A percentile compares a stretch with the other conserved stretches of the same genome.
These are phyloP conservation scores for Globisporangium irregulare DNA, from an alignment of 352 stramenopile genomes.

Conservation along the genomic window DNA sequence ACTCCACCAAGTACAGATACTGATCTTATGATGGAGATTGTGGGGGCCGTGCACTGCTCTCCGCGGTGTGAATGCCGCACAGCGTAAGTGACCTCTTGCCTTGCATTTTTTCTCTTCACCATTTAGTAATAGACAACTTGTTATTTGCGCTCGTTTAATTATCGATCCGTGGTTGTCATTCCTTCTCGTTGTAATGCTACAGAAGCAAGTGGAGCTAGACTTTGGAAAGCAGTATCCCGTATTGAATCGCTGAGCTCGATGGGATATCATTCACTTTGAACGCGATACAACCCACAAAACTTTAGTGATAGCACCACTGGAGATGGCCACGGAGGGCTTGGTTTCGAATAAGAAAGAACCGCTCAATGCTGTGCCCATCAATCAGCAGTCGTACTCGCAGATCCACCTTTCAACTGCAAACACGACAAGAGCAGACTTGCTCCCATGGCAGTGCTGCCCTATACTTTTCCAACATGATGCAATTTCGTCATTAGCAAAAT, in stretches of 20 bases:
- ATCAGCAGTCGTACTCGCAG: neutral
- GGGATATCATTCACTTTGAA: neutral
- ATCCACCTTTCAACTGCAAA: neutral
- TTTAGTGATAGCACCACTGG: too few species aligned
- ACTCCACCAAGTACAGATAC: constrained; percentile 99
- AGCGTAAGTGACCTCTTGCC: neutral
- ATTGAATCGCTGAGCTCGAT: neutral
- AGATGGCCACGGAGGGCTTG: neutral
- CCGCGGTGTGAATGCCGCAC: neutral
- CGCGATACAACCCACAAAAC: neutral
- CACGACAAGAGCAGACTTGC: neutral
- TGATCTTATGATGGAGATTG: constrained; percentile 32
- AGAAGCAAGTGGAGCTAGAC: neutral
- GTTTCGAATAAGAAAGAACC: neutral
- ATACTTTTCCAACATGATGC: neutral
- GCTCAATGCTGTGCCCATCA: neutral
- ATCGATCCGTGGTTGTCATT: neutral
- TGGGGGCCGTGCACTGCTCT: neutral
- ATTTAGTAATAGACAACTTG: neutral
- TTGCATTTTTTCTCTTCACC: constrained; percentile 11
- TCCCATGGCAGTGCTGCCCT: neutral
- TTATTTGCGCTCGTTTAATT: neutral
- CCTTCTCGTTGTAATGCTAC: neutral
- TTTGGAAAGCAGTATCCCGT: neutral
- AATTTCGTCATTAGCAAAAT: neutral